These are phyloP conservation scores for Populus alba DNA, from an alignment of 345 rosid species.

Conservation along the genomic window DNA sequence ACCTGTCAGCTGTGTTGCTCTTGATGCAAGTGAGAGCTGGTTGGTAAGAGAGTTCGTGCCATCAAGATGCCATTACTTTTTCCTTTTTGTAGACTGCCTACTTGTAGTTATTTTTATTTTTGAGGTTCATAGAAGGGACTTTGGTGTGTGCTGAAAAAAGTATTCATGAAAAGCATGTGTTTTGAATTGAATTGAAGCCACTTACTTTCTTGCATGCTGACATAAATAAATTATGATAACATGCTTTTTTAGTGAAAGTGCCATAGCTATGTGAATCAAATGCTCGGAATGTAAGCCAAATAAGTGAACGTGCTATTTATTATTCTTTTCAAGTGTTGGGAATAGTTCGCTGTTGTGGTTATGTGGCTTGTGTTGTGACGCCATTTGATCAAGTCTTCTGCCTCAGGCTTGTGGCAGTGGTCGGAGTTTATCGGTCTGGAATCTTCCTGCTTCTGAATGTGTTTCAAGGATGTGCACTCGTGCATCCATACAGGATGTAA, in stretches of 20 bases:
- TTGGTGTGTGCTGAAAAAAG: not conserved
- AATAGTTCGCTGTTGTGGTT: slow-evolving; percentile 1
- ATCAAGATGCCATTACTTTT: not conserved
- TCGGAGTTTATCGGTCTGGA: slow-evolving; percentile 67
- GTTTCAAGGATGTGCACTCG: slow-evolving; percentile 47
- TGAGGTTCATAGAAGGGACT: not conserved
- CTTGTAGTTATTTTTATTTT: not conserved
- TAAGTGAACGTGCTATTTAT: too few species aligned
- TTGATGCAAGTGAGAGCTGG: slow-evolving; percentile 98
- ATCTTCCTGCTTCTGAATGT: slow-evolving; percentile 79
- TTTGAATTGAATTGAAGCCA: not conserved
- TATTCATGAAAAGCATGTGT: not conserved
- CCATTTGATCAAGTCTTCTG: slow-evolving; percentile 13
- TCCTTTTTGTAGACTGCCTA: not conserved
- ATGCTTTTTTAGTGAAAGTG: not conserved
- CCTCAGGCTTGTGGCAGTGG: slow-evolving; percentile 78
- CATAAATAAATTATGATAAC: not conserved
- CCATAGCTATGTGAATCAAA: too few species aligned
- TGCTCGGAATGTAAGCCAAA: too few species aligned
- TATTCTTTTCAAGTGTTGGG: not conserved
- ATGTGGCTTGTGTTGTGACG: not conserved
- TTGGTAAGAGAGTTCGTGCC: slow-evolving; percentile 59
- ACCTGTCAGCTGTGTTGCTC: slow-evolving; percentile 71
- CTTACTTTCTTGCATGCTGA: not conserved
- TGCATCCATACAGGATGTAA: slow-evolving; percentile 65